phyloP scores from a whole-genome alignment of 2,329 filamentous ascomycete genomes.

The Colletotrichum lupini region DNA sequence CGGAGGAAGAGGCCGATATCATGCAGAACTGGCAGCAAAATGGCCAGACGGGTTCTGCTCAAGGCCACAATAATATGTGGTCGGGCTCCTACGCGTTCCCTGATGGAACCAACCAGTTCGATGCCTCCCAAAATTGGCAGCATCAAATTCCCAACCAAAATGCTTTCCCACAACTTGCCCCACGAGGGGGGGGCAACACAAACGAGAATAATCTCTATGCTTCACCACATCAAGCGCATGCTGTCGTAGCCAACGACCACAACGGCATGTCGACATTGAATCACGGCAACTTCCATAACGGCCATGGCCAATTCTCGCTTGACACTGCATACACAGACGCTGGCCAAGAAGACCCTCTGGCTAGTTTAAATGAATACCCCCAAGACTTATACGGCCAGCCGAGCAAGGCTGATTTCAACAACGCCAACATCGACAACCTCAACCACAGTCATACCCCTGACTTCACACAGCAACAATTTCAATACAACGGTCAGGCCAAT shows the following conservation, averaged over 20 bases:
- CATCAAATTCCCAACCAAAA: slow-evolving; percentile 49
- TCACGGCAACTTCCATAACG: slow-evolving; percentile 28
- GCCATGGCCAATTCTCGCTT: slow-evolving; percentile 28
- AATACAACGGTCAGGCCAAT: slow-evolving; percentile 46
- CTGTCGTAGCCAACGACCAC: slow-evolving; percentile 25
- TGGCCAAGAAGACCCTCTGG: slow-evolving; percentile 49
- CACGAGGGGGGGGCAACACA: slow-evolving; percentile 42
- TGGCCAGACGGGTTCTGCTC: slow-evolving; percentile 30
- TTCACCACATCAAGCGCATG: slow-evolving; percentile 32
- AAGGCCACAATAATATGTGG: slow-evolving; percentile 35
- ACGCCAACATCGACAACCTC: slow-evolving; percentile 43
- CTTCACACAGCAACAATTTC: slow-evolving; percentile 47
- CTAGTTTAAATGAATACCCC: slow-evolving; percentile 50
- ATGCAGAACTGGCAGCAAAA: slow-evolving; percentile 38
- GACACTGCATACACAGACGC: slow-evolving; percentile 43
- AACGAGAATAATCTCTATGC: slow-evolving; percentile 38
- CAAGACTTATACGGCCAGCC: slow-evolving; percentile 51
- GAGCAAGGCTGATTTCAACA: slow-evolving; percentile 44
- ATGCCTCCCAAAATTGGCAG: slow-evolving; percentile 51
- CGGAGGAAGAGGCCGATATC: neutral
- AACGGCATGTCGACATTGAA: slow-evolving; percentile 20
- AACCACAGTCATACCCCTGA: slow-evolving; percentile 45
- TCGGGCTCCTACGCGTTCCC: slow-evolving; percentile 19
- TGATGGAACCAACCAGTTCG: slow-evolving; percentile 45
- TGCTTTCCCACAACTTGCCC: slow-evolving; percentile 49